Base-by-base conservation (phyloP, 257 asterid species). In the Parsonsia alboflavescens region DNA sequence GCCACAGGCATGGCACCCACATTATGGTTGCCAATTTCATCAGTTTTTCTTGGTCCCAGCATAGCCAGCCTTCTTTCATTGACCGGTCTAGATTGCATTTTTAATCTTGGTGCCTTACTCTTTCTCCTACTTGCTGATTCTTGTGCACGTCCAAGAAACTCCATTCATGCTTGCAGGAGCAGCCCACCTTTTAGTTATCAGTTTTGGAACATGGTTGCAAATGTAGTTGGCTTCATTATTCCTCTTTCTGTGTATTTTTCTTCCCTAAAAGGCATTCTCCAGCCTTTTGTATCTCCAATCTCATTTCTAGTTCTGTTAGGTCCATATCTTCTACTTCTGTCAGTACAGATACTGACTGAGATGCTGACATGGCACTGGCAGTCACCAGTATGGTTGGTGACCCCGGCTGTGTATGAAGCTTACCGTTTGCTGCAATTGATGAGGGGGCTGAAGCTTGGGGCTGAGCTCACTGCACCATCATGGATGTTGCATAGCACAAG, bases 291-390 rank as follows among this genome's bases (percentile, higher is more conserved):
- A 70, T 85, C 96, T 22, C 81, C 85, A 75, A 87, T 94, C 75
- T 81, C 97, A 0, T 88, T 73, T 74, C 82, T 86, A 10, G 88
- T 94, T 64, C 84, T 94, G n/a, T 79, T 94, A 70, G 99, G 97
- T 19, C 99, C 97, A n/a, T 92, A 94, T 82, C 85, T 90, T 26
- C 89, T 94, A 76, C 98, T 91, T 26, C 75, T 94, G 48, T 80
- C 86, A 0, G 91, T 92, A 71, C 99, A 94, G 83, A 78, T 82
- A 73, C 79, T 92, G n/a, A 90, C 97, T 0, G 99, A 94, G 87
- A 73, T 88, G 89, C 89, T 94, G 73, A 94, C 94, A 0, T 94
- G 99, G 99, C 97, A 92, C 81, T 93, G 97, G 98, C 82, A 81
- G 86, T 93, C 98, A 2, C 97, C 98, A 0, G 97, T 92, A 39